These are phyloP conservation scores for Fonsecaea monophora DNA, from an alignment of 2,329 filamentous ascomycete genomes.

Conservation along the genomic window DNA sequence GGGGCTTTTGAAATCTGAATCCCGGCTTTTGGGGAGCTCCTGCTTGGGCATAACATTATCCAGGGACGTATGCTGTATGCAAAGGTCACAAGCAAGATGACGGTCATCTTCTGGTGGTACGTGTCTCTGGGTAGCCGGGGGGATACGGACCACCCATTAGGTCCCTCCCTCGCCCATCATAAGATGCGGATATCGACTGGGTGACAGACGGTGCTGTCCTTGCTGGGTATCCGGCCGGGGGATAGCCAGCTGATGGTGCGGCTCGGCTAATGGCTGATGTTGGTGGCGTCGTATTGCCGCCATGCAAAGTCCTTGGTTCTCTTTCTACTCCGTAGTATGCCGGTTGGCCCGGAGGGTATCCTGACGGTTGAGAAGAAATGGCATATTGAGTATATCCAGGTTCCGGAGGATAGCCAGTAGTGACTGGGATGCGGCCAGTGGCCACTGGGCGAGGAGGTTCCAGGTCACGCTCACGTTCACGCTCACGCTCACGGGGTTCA, in stretches of 20 bases:
- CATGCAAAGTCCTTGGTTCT: slow-evolving; percentile 36
- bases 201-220: slow-evolving; percentile 33
- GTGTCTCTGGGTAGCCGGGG: slow-evolving; percentile 29
- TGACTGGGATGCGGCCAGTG: slow-evolving; percentile 29
- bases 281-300: slow-evolving; percentile 34
- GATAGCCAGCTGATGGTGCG: slow-evolving; percentile 30
- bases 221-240: slow-evolving; percentile 26
- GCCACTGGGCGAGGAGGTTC: slow-evolving; percentile 28
- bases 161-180: slow-evolving; percentile 30
- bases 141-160: slow-evolving; percentile 30
- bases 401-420: slow-evolving; percentile 32
- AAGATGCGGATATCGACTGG: slow-evolving; percentile 29
- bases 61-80: slow-evolving; percentile 6
- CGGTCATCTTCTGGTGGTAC: slow-evolving; percentile 29
- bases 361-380: slow-evolving; percentile 31
- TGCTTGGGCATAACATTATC: slow-evolving; percentile 18
- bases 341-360: slow-evolving; percentile 33
- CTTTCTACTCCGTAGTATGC: slow-evolving; percentile 33
- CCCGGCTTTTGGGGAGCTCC: slow-evolving; percentile 1
- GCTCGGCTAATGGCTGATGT: slow-evolving; percentile 30
- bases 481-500: slow-evolving; percentile 28
- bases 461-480: slow-evolving; percentile 23
- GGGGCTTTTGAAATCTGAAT: background rate
- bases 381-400: slow-evolving; percentile 36
- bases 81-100: slow-evolving; percentile 11